Evolutionary conservation across 306 rosid genomes (phyloP).

Genomic region (Cucurbita moschata): DNA sequence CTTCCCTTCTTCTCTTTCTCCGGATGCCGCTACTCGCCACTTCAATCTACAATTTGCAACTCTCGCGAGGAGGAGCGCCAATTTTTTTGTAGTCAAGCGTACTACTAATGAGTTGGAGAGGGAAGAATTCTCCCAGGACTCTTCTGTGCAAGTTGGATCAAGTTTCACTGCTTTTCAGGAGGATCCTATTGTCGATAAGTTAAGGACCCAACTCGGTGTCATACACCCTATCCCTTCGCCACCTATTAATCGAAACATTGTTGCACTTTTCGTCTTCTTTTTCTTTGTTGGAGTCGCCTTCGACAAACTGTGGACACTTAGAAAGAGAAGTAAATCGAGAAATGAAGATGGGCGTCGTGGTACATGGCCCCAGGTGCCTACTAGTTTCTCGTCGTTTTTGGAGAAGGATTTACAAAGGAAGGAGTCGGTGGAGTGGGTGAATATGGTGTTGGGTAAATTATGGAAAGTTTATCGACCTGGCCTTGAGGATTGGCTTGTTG

Average conservation of each 20-base stretch:
- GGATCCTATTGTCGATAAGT: constrained; percentile 86
- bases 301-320: constrained; percentile 71
- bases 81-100: constrained; percentile 33
- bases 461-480: constrained; percentile 91
- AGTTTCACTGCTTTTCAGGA: constrained; percentile 54
- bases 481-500: constrained; percentile 85
- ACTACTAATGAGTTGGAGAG: constrained; percentile 31
- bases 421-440: constrained; percentile 98
- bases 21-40: constrained; percentile 17
- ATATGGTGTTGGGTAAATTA: constrained; percentile 87
- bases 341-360: constrained; percentile 33
- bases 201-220: constrained; percentile 87
- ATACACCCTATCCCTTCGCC: constrained; percentile 93
- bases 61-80: constrained; percentile 28
- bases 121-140: constrained; percentile 20
- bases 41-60: constrained; percentile 22
- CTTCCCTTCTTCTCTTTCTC: constrained; percentile 26
- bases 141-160: constrained; percentile 36
- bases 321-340: constrained; percentile 29
- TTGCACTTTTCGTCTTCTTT: constrained; percentile 65
- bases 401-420: constrained; percentile 96
- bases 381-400: constrained; percentile 73
- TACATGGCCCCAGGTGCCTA: constrained; percentile 94
- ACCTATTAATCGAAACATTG: constrained; percentile 65
- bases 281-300: constrained; percentile 85